phyloP scores from a whole-genome alignment of 2,329 filamentous ascomycete genomes.

The Acrocalymma vagum region DNA sequence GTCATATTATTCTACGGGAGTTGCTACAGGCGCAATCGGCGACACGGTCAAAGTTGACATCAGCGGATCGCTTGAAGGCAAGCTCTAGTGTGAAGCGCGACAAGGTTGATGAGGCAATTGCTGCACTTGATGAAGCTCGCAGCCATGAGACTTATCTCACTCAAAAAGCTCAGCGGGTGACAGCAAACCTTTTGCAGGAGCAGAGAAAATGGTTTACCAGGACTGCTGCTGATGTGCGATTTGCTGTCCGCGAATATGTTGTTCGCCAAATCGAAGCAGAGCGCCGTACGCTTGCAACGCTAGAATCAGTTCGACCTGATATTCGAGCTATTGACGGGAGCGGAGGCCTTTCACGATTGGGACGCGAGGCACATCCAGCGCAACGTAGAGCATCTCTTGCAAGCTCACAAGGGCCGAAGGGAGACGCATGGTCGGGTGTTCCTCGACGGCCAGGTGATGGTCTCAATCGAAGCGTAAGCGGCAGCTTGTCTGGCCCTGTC shows the following conservation, averaged over 20 bases:
- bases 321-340: slow-evolving; percentile 91
- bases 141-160: slow-evolving; percentile 82
- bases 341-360: slow-evolving; percentile 87
- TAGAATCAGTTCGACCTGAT: slow-evolving; percentile 94
- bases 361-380: slow-evolving; percentile 84
- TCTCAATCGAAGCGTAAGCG: slow-evolving; percentile 78
- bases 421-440: slow-evolving; percentile 98
- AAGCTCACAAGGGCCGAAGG: slow-evolving; percentile 92
- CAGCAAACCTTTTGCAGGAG: slow-evolving; percentile 85
- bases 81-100: slow-evolving; percentile 88
- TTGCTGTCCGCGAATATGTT: slow-evolving; percentile 89
- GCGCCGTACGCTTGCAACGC: slow-evolving; percentile 84
- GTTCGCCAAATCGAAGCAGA: slow-evolving; percentile 95
- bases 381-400: slow-evolving; percentile 78
- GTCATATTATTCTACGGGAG: slow-evolving; percentile 94
- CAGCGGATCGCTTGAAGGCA: slow-evolving; percentile 87
- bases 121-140: slow-evolving; percentile 85
- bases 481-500: slow-evolving; percentile 67
- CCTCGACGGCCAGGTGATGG: slow-evolving; percentile 78
- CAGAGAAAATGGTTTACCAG: slow-evolving; percentile 90
- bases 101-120: slow-evolving; percentile 98
- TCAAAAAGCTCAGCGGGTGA: slow-evolving; percentile 88
- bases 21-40: slow-evolving; percentile 88
- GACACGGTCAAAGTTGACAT: slow-evolving; percentile 81
- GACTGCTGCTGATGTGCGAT: slow-evolving; percentile 82